Evolutionary conservation across 768 basidiomycete species (phyloP), one percentile per base, ranked within the genome.

Genomic region (Suillus paluster): DNA sequence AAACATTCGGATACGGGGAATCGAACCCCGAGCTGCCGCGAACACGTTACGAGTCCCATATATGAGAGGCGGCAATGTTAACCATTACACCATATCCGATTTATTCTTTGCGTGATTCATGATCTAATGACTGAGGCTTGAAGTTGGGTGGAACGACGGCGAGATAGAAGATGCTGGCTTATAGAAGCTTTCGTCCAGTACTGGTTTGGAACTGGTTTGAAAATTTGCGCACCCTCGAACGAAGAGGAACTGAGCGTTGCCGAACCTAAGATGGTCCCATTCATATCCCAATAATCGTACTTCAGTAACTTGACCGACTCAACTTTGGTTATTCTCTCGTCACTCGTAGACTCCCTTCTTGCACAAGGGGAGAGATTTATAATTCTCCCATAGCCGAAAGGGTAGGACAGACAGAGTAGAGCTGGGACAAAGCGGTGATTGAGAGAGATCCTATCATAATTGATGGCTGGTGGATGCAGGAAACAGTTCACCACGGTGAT

Each of bases 11-110:
- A 64, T 70, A 66, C 69, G 67, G 69, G 70, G 69, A 71, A 68
- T 71, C 70, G 69, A 71, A 71, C 75, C 76, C 77, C 76, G 76
- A 78, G 73, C 77, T 77, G 68, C 77, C 75, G 75, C 75, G 77
- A 30, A 3, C 30, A 30, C 30, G n/a, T n/a, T 30, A 6, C 30
- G n/a, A n/a, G n/a, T n/a, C n/a, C n/a, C n/a, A n/a, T n/a, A n/a
- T 30, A 30, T 83, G 84, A 83, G 77, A 85, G 83, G 84, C 84
- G 83, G 83, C 78, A 84, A 85, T 84, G 84, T 83, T 85, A 82
- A 81, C 84, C 84, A 74, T 85, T 85, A 84, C 84, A 85, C 83
- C 83, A 84, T 84, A 86, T 76, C 82, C 77, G 77, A 74, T 38
- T 55, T 19, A 17, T 6, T 30, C 4, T 30, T 30, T 30, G 30